A percentile compares a stretch with the other conserved stretches of the same genome.
Evolutionary conservation across 768 basidiomycete genomes (phyloP).

Genomic region (Xanthoconium stramineum): DNA sequence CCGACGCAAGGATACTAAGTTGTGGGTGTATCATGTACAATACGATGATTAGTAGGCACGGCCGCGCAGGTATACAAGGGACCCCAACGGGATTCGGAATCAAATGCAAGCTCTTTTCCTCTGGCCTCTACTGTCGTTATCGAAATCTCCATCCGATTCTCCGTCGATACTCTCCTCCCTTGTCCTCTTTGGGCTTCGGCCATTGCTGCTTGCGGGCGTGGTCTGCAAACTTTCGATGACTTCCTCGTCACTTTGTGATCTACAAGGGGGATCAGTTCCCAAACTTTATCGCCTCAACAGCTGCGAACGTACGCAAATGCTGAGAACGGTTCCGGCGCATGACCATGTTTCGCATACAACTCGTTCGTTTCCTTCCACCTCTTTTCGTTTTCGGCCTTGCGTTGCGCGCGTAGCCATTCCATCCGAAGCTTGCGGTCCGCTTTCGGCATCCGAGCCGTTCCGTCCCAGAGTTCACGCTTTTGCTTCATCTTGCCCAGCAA

Average conservation of each 20-base stretch:
- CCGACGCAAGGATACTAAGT: not conserved
- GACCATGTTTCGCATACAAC: constrained; percentile 4
- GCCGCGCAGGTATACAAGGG: not conserved
- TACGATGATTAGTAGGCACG: not conserved
- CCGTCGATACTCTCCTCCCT: constrained; percentile 7
- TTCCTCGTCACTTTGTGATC: constrained; percentile 26
- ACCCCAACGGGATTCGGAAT: not conserved
- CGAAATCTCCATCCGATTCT: not conserved
- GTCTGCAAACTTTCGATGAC: constrained; percentile 23
- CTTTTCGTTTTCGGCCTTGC: constrained; percentile 17
- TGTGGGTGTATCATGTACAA: not conserved
- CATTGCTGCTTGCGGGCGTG: constrained; percentile 20
- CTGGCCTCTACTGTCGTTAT: not conserved
- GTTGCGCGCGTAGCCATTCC: constrained; percentile 23
- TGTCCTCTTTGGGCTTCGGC: constrained; percentile 14
- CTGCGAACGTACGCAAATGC: constrained; percentile 20
- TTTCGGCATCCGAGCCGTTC: constrained; percentile 27
- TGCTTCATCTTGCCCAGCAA: constrained; percentile 29
- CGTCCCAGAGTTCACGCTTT: constrained; percentile 32
- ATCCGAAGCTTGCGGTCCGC: constrained; percentile 21
- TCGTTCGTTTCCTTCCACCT: constrained; percentile 20
- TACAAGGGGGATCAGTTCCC: constrained; percentile 2
- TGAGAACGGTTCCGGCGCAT: constrained; percentile 18
- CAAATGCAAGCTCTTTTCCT: constrained; percentile 18
- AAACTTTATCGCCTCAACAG: not conserved